Evolutionary conservation across 495 filamentous ascomycete species (phyloP).

Genomic region (Penicillium odoratum): DNA sequence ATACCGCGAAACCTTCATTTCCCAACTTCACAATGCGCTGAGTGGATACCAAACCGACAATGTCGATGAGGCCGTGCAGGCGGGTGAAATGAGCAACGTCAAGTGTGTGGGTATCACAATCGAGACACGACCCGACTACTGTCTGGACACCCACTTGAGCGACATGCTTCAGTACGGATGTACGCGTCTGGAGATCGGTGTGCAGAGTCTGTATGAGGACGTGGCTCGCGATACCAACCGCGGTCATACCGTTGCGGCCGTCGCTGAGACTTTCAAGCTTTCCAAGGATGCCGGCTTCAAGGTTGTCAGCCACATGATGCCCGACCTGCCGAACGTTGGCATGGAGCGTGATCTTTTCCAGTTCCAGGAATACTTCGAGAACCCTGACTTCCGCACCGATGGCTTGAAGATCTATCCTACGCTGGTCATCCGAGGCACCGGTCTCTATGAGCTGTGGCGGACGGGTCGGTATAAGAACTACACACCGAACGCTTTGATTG

Average conservation of each 20-base stretch:
- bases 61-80: constrained; percentile 92
- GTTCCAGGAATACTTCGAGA: constrained; percentile 97
- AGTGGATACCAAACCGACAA: constrained; percentile 87
- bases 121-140: constrained; percentile 96
- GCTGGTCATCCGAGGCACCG: constrained; percentile 94
- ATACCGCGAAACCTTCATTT: constrained; percentile 90
- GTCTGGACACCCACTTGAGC: constrained; percentile 84
- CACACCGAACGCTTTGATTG: constrained; percentile 92
- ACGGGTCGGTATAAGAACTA: constrained; percentile 98
- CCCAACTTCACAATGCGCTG: constrained; percentile 93
- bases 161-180: constrained; percentile 97
- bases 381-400: constrained; percentile 95
- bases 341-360: constrained; percentile 97
- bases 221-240: constrained; percentile 98
- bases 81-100: constrained; percentile 87
- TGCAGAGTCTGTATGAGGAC: constrained; percentile 96
- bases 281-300: constrained; percentile 98
- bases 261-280: constrained; percentile 90
- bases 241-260: constrained; percentile 91
- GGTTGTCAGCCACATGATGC: constrained; percentile 99
- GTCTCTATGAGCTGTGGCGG: constrained; percentile 95
- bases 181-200: constrained; percentile 90
- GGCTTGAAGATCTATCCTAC: constrained; percentile 98
- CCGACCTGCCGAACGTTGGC: constrained; percentile 94
- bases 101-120: constrained; percentile 99